Evolutionary conservation across 495 filamentous ascomycete genomes (phyloP).

Genomic region (Aspergillus hancockii): DNA sequence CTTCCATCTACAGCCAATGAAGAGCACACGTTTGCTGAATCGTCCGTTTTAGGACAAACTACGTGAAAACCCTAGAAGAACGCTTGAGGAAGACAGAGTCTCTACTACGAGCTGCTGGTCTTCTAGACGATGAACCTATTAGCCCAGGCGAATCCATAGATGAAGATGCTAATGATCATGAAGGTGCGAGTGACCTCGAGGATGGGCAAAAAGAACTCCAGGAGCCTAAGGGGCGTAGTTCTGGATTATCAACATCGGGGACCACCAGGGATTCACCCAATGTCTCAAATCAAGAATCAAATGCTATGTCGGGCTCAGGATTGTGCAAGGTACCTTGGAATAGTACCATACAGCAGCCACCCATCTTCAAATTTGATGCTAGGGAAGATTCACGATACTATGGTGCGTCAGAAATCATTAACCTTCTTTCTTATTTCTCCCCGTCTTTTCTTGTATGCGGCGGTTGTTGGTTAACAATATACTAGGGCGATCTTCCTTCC

Average conservation of each 20-base stretch:
- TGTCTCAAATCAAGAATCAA: background rate
- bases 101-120: slow-evolving; percentile 77
- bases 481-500: slow-evolving; percentile 83
- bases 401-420: slow-evolving; percentile 52
- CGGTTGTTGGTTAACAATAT: slow-evolving; percentile 16
- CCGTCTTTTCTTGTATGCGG: background rate
- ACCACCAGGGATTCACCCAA: slow-evolving; percentile 4
- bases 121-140: slow-evolving; percentile 74
- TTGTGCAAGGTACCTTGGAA: slow-evolving; percentile 29
- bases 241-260: background rate
- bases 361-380: slow-evolving; percentile 62
- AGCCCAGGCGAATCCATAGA: slow-evolving; percentile 64
- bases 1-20: background rate
- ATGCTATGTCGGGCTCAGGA: background rate
- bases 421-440: background rate
- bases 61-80: slow-evolving; percentile 90
- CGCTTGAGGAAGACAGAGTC: slow-evolving; percentile 84
- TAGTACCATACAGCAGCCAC: slow-evolving; percentile 50
- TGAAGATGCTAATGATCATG: slow-evolving; percentile 14
- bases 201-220: slow-evolving; percentile 27
- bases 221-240: slow-evolving; percentile 5
- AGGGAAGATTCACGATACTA: slow-evolving; percentile 89
- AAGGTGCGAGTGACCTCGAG: slow-evolving; percentile 65
- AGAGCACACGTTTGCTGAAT: slow-evolving; percentile 8
- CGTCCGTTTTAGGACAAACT: slow-evolving; percentile 68